Conservation (phyloP, 2,329 filamentous ascomycete species). For the Aaosphaeria pasadenensis region DNA sequence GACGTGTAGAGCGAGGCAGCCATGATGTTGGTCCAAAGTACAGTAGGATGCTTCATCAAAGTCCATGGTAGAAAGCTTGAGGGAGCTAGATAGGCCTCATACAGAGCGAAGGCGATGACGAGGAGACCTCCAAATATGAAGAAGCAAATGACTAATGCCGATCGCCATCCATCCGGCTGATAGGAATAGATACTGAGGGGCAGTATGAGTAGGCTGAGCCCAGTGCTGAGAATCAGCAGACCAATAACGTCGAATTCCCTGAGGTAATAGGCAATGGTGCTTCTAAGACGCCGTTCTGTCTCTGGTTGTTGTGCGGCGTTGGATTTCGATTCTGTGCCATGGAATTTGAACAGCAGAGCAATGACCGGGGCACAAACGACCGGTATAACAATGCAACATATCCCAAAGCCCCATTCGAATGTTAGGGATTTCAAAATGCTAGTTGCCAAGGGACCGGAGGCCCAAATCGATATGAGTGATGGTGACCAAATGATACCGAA, state of each 20-base stretch:
- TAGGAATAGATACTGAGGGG: slow-evolving; percentile 57
- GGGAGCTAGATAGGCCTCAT: slow-evolving; percentile 38
- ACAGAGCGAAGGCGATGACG: slow-evolving; percentile 36
- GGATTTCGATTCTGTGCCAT: slow-evolving; percentile 52
- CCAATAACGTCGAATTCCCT: slow-evolving; percentile 63
- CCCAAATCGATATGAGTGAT: slow-evolving; percentile 16
- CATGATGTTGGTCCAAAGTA: slow-evolving; percentile 51
- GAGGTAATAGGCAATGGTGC: slow-evolving; percentile 53
- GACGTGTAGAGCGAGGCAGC: slow-evolving; percentile 33
- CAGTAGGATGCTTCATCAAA: slow-evolving; percentile 48
- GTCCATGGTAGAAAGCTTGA: slow-evolving; percentile 44
- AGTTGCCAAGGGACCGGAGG: slow-evolving; percentile 36
- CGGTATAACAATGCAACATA: slow-evolving; percentile 62
- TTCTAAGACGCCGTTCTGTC: slow-evolving; percentile 39
- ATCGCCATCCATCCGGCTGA: slow-evolving; percentile 26
- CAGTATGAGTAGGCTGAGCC: slow-evolving; percentile 65
- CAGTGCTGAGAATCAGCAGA: slow-evolving; percentile 57
- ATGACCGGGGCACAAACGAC: slow-evolving; percentile 58
- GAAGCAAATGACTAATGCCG: slow-evolving; percentile 37
- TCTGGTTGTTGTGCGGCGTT: slow-evolving; percentile 53
- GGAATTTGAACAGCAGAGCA: slow-evolving; percentile 46
- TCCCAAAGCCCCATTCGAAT: slow-evolving; percentile 66
- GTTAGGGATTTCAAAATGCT: slow-evolving; percentile 47
- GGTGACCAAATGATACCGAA: slow-evolving; percentile 43
- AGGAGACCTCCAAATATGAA: slow-evolving; percentile 34